Evolutionary conservation across 768 basidiomycete genomes (phyloP).

Genomic region (Pleurotus giganteus): DNA sequence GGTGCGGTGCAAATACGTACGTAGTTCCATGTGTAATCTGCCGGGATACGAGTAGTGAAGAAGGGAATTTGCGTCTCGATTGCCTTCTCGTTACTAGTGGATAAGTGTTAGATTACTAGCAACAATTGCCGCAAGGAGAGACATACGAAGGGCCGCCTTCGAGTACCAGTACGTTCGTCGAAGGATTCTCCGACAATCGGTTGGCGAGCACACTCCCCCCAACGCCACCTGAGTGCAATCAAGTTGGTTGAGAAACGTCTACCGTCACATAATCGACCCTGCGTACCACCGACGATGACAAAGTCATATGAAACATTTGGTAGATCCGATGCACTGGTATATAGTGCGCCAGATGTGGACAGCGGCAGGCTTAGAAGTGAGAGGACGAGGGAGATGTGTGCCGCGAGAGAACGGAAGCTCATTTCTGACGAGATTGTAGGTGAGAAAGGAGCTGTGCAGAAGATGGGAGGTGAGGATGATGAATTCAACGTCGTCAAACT

Average conservation of each 20-base stretch:
- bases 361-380: background rate
- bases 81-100: background rate
- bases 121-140: background rate
- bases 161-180: slow-evolving; percentile 1
- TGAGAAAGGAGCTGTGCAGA: background rate
- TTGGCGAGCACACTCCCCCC: slow-evolving; percentile 9
- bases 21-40: too few relatives aligned
- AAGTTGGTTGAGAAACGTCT: background rate
- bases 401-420: background rate
- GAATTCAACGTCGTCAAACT: too few relatives aligned
- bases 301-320: slow-evolving; percentile 9
- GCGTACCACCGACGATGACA: slow-evolving; percentile 11
- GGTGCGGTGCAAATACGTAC: slow-evolving; percentile 23
- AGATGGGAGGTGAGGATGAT: background rate
- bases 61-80: too few relatives aligned
- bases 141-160: slow-evolving; percentile 2
- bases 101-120: background rate
- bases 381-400: slow-evolving; percentile 1
- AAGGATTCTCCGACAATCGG: slow-evolving; percentile 9
- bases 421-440: background rate
- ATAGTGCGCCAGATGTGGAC: background rate
- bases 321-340: background rate
- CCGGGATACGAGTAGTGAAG: too few relatives aligned
- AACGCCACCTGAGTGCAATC: slow-evolving; percentile 5
- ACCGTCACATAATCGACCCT: background rate